Base-by-base conservation (phyloP, 805 yeast genomes). In the Wickerhamomyces silvicola region DNA sequence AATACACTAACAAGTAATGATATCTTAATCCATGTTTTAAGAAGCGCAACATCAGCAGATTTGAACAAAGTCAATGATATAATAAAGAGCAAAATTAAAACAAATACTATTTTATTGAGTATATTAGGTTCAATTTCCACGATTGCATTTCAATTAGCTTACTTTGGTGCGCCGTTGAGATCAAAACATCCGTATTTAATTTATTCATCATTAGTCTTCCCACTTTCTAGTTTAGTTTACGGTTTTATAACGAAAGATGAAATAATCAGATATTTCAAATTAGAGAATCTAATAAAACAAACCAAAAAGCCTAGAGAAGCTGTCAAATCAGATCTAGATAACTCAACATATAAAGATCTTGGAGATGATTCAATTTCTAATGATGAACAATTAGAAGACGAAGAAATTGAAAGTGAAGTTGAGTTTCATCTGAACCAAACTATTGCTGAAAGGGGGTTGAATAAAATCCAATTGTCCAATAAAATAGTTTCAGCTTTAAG, bases 121-220 rank as follows among this genome's bases (percentile, higher is more conserved):
- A 40, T 53, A 2, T 56, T 77, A 21, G 77, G 78, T 12, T 50
- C 69, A 4, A 25, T 75, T 16, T 66, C 81, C 7, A 45, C 80
- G 2, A 55, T 62, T 22, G 60, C 75, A 30, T 75, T 81, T 43
- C 58, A 64, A 20, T 42, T 68, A 40, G 78, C 81, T n/a, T 81
- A 67, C 50, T 59, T 59, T 30, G 64, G 66, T 30, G 75, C 86
- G 1, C 75, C 83, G 14, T 43, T 55, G 5, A 50, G 60, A 22
- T 76, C 68, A 35, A 72, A 72, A 54, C 94, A 82, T 56, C 92
- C 92, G 14, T 82, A 81, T 52, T 66, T 82, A 48, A 48, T 82
- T 10, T 82, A 82, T 27, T 41, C 56, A 5, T 42, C 52, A 4
- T 37, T 50, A 28, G 48, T 50, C 6, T 45, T 45, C 36, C 56